A percentile compares a stretch with the other conserved stretches of the same genome.
These are phyloP conservation scores for Lathyrus aphaca DNA, from an alignment of 306 rosid genomes.

Conservation along the genomic window DNA sequence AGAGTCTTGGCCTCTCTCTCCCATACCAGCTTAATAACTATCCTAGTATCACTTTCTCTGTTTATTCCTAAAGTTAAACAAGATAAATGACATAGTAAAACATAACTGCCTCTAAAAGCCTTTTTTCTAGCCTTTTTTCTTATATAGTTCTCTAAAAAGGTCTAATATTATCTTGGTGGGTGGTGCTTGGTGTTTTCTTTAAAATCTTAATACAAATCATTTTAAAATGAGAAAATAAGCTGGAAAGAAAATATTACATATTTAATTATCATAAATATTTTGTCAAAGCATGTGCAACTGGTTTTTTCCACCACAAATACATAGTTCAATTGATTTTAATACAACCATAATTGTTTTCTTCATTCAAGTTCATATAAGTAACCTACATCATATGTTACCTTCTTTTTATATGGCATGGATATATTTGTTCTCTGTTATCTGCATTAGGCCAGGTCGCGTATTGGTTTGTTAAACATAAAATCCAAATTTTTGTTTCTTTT, in stretches of 20 bases:
- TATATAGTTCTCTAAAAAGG: no score
- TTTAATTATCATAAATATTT: not conserved
- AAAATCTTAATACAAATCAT: not conserved
- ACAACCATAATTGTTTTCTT: not conserved
- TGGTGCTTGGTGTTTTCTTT: not conserved
- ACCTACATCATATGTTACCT: not conserved
- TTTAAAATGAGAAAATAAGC: not conserved
- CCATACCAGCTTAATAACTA: not conserved
- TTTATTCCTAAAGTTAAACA: not conserved
- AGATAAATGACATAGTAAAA: no score
- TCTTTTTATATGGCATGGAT: conserved; percentile 12
- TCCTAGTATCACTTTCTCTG: not conserved
- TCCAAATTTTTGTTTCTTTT: not conserved
- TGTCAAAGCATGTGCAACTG: conserved; percentile 3
- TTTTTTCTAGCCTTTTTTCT: no score
- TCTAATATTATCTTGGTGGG: not conserved
- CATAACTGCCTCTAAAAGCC: not conserved
- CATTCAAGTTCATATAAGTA: not conserved
- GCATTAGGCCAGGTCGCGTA: conserved; percentile 12
- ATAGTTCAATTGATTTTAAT: not conserved
- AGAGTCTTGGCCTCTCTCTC: no score
- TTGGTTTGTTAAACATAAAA: not conserved
- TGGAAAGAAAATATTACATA: not conserved
- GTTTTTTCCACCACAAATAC: not conserved
- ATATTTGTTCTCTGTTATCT: conserved; percentile 1